Evolutionary conservation across 164 flowering plant genomes (phyloP).

Genomic region (Houttuynia cordata): DNA sequence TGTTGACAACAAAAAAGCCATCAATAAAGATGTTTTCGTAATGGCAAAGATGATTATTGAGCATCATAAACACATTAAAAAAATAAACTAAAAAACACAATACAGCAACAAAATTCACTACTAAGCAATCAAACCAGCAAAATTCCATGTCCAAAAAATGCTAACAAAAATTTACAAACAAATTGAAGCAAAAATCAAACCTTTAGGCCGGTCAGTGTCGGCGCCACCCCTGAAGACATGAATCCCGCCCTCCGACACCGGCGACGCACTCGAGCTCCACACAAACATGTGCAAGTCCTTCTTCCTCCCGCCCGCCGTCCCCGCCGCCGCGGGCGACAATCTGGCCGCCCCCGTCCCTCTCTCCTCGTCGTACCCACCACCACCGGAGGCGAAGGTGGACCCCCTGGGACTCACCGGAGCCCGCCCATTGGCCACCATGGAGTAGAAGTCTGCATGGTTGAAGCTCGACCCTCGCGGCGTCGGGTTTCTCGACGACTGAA

Average conservation of each 20-base stretch:
- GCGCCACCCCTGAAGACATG: slow-evolving; percentile 50
- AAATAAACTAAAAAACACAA: no score
- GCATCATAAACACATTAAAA: no score
- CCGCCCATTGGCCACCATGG: slow-evolving; percentile 50
- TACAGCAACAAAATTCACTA: no score
- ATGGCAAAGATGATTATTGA: no score
- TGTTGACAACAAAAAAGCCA: no score
- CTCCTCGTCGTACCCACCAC: slow-evolving; percentile 37
- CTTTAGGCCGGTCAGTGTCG: background rate
- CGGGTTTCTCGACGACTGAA: slow-evolving; percentile 68
- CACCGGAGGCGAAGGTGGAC: slow-evolving; percentile 42
- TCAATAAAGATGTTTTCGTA: no score
- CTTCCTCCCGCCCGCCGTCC: slow-evolving; percentile 33
- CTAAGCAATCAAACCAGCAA: no score
- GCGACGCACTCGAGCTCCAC: slow-evolving; percentile 95
- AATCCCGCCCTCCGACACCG: slow-evolving; percentile 81
- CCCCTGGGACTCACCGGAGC: slow-evolving; percentile 44
- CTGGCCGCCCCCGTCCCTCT: slow-evolving; percentile 21
- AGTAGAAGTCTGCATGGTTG: slow-evolving; percentile 65
- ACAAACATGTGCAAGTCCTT: slow-evolving; percentile 96
- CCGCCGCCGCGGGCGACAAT: slow-evolving; percentile 46
- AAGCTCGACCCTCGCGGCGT: slow-evolving; percentile 87
- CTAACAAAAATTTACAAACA: no score
- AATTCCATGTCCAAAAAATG: background rate
- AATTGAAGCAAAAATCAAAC: background rate